Base-by-base conservation (phyloP, 2,329 filamentous ascomycete species). In the Xylaria sp. region DNA sequence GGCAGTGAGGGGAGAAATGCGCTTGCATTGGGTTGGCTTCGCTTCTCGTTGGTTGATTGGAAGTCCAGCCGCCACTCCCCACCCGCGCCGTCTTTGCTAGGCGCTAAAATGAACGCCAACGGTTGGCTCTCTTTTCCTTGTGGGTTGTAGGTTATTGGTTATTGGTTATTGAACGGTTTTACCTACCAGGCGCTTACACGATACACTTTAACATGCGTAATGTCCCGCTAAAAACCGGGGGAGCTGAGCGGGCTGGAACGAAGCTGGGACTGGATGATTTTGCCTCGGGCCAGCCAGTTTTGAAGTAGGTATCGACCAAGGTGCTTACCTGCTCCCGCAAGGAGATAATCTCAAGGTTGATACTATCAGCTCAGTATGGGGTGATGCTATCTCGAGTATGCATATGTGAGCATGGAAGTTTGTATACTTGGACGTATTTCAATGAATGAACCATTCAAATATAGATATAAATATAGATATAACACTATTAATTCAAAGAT, bases 401-500 rank as follows among this genome's bases (percentile, higher is more conserved):
- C n/a, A n/a, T n/a, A n/a, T n/a, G n/a, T n/a, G n/a, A n/a, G n/a
- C n/a, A n/a, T n/a, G n/a, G n/a, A n/a, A n/a, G n/a, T n/a, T n/a
- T n/a, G n/a, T n/a, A n/a, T n/a, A n/a, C n/a, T n/a, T n/a, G n/a
- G n/a, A n/a, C n/a, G n/a, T n/a, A n/a, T n/a, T n/a, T n/a, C n/a
- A n/a, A n/a, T n/a, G n/a, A n/a, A n/a, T n/a, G n/a, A n/a, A n/a
- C n/a, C n/a, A n/a, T n/a, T n/a, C n/a, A n/a, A n/a, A n/a, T n/a
- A n/a, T n/a, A n/a, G n/a, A n/a, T n/a, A n/a, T n/a, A n/a, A n/a
- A n/a, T n/a, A n/a, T n/a, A n/a, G n/a, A 31, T 9, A 9, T 31
- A 31, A 31, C 28, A 28, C 15, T 31, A 28, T 9, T 4, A 7
- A 25, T 54, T 53, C 70, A 67, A n/a, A 61, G 64, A 50, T 75